A percentile compares a stretch with the other conserved stretches of the same genome.
Conservation (phyloP, 352 stramenopile genomes). For the Pythium sp. region DNA sequence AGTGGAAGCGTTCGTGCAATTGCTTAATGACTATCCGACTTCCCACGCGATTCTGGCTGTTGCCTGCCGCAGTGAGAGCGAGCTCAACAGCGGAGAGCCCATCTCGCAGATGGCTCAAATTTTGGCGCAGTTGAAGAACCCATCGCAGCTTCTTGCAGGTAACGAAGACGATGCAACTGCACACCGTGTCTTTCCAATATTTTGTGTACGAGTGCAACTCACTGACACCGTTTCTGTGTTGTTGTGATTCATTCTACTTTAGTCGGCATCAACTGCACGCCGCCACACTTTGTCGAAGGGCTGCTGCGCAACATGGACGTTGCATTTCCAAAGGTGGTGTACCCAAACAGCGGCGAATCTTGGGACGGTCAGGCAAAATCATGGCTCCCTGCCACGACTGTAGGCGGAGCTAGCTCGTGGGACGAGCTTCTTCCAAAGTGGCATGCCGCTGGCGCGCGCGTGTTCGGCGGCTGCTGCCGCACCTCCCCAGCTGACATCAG, state of each 20-base stretch:
- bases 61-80: constrained; percentile 51
- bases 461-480: constrained; percentile 84
- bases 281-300: constrained; percentile 67
- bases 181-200: not conserved
- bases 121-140: constrained; percentile 50
- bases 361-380: constrained; percentile 74
- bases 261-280: constrained; percentile 85
- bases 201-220: not conserved
- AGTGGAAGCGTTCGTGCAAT: constrained; percentile 69
- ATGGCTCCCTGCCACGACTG: constrained; percentile 55
- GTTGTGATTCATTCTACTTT: not conserved
- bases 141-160: constrained; percentile 52
- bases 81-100: constrained; percentile 67
- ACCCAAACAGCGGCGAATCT: constrained; percentile 84
- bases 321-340: constrained; percentile 58
- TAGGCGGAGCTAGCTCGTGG: constrained; percentile 44
- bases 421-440: constrained; percentile 57
- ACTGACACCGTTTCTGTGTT: not conserved
- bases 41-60: constrained; percentile 62
- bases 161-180: not conserved
- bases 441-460: constrained; percentile 63
- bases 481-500: constrained; percentile 72
- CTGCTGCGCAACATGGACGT: constrained; percentile 49
- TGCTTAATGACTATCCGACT: constrained; percentile 64
- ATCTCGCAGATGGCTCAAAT: constrained; percentile 42